A percentile compares a stretch with the other conserved stretches of the same genome.
These are phyloP conservation scores for Sclerotiophoma versabilis DNA, from an alignment of 2,329 filamentous ascomycete genomes.

Conservation along the genomic window DNA sequence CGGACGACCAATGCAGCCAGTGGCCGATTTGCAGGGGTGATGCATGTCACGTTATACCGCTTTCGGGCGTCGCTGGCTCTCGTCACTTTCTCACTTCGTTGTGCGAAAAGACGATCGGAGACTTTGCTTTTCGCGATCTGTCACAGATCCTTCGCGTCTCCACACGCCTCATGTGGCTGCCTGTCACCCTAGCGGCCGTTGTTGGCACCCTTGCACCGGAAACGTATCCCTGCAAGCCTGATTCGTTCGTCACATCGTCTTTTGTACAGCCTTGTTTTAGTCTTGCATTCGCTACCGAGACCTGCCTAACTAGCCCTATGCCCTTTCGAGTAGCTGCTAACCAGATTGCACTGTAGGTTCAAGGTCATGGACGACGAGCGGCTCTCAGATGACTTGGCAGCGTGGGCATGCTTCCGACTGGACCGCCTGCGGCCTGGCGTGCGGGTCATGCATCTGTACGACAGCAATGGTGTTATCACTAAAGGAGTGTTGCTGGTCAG, in stretches of 20 bases:
- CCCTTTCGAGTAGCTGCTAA: not conserved
- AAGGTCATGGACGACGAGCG: slow-evolving; percentile 89
- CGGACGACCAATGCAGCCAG: not conserved
- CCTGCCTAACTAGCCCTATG: not conserved
- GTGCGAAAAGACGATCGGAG: not conserved
- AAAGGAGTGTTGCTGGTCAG: slow-evolving; percentile 76
- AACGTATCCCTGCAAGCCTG: not conserved
- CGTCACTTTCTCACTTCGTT: slow-evolving; percentile 20
- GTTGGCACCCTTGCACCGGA: slow-evolving; percentile 5
- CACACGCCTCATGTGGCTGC: slow-evolving; percentile 1
- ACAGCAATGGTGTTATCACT: slow-evolving; percentile 70
- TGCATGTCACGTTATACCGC: slow-evolving; percentile 18
- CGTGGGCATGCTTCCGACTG: slow-evolving; percentile 87
- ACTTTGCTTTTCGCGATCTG: slow-evolving; percentile 11
- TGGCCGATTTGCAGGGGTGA: slow-evolving; percentile 3
- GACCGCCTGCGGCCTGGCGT: slow-evolving; percentile 80
- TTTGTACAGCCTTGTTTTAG: not conserved
- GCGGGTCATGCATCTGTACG: slow-evolving; percentile 77
- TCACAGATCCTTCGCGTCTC: slow-evolving; percentile 2
- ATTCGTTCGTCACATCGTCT: not conserved
- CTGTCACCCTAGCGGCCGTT: not conserved
- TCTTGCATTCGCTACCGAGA: not conserved
- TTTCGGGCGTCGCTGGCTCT: slow-evolving; percentile 8
- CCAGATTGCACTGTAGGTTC: slow-evolving; percentile 64
- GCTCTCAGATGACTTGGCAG: slow-evolving; percentile 75